Evolutionary conservation across 148 eudicot genomes (phyloP).

Genomic region (Oxyria digyna): DNA sequence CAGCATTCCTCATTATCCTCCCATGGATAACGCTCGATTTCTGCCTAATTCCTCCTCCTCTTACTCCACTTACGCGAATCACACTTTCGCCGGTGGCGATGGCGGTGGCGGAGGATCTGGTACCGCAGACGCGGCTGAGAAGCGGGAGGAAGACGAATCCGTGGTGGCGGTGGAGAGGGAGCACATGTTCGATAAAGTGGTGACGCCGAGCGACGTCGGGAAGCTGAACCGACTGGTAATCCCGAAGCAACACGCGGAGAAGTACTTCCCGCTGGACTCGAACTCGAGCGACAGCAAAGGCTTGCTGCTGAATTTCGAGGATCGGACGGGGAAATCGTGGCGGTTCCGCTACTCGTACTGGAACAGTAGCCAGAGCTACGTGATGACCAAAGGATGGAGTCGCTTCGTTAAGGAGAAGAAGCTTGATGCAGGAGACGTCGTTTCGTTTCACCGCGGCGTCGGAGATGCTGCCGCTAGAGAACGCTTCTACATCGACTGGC

Average conservation of each 20-base stretch:
- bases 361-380: slow-evolving; percentile 23
- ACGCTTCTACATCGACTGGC: slow-evolving; percentile 17
- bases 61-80: background rate
- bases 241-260: slow-evolving; percentile 23
- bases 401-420: slow-evolving; percentile 21
- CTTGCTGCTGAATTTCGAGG: slow-evolving; percentile 19
- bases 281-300: slow-evolving; percentile 12
- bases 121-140: background rate
- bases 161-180: slow-evolving; percentile 3
- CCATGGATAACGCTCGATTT: background rate
- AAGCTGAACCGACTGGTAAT: slow-evolving; percentile 19
- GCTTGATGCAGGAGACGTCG: slow-evolving; percentile 18
- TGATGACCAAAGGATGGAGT: slow-evolving; percentile 28
- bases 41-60: background rate
- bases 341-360: slow-evolving; percentile 23
- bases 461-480: background rate
- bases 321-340: slow-evolving; percentile 21
- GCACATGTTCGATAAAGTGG: slow-evolving; percentile 20
- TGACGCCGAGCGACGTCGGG: slow-evolving; percentile 21
- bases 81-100: background rate
- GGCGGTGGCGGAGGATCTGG: background rate
- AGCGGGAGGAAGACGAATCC: background rate
- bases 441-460: slow-evolving; percentile 12
- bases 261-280: slow-evolving; percentile 14
- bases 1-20: slow-evolving; percentile 4